Percentiles rank a stretch among this genome's conserved stretches.
These are phyloP conservation scores for Chytridiales sp. DNA, from an alignment of 371 early-diverging fungal genomes.

Conservation along the genomic window DNA sequence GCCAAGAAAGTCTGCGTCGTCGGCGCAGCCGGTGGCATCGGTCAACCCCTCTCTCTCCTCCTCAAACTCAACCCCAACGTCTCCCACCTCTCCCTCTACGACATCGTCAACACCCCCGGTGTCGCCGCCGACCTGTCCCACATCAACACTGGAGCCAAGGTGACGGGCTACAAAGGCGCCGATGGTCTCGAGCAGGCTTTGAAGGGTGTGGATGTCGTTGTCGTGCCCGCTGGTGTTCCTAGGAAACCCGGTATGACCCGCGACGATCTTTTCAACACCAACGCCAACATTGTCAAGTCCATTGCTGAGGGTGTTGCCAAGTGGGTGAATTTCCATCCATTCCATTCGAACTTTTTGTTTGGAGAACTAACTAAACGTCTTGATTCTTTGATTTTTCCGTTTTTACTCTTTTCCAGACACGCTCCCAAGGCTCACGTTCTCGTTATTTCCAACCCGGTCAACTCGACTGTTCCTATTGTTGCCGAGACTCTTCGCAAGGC, in stretches of 20 bases:
- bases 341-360: slow-evolving; percentile 1
- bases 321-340: slow-evolving; percentile 36
- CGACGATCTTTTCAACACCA: slow-evolving; percentile 40
- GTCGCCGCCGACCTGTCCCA: slow-evolving; percentile 98
- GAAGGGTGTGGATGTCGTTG: slow-evolving; percentile 84
- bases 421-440: slow-evolving; percentile 95
- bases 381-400: slow-evolving; percentile 4
- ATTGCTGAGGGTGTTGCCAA: slow-evolving; percentile 78
- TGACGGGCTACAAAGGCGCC: slow-evolving; percentile 81
- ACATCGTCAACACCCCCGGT: slow-evolving; percentile 96
- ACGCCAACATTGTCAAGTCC: slow-evolving; percentile 88
- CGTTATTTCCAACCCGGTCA: slow-evolving; percentile 99
- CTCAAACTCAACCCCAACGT: slow-evolving; percentile 80
- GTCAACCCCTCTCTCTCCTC: slow-evolving; percentile 87
- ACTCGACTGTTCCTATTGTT: slow-evolving; percentile 99
- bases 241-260: slow-evolving; percentile 99
- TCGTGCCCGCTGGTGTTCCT: slow-evolving; percentile 99
- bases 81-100: slow-evolving; percentile 89
- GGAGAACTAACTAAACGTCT: background rate
- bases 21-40: slow-evolving; percentile 78
- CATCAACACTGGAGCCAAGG: slow-evolving; percentile 64
- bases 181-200: slow-evolving; percentile 85
- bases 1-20: slow-evolving; percentile 69
- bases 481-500: slow-evolving; percentile 94
- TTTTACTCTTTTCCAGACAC: slow-evolving; percentile 52